Conservation (phyloP, 345 rosid species). For the Citrus reticulata region DNA sequence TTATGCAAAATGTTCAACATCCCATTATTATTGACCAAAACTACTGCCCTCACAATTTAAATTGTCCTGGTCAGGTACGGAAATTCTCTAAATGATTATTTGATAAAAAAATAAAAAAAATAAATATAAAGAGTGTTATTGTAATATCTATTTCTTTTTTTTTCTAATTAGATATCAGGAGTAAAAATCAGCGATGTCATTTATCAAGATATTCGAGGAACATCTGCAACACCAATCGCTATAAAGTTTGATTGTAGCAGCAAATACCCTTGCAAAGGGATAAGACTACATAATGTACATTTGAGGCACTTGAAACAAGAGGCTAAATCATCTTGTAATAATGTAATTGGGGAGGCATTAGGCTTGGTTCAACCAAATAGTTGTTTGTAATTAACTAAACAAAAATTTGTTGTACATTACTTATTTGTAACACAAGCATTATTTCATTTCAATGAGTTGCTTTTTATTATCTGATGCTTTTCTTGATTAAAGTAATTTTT, state of each 20-base stretch:
- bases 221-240: constrained; percentile 34
- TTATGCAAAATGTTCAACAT: constrained; percentile 39
- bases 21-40: constrained; percentile 62
- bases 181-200: constrained; percentile 30
- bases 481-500: no score
- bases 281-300: constrained; percentile 26
- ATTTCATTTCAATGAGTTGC: no score
- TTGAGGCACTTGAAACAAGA: constrained; percentile 20
- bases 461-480: no score
- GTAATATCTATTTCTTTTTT: no score
- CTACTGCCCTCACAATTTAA: constrained; percentile 48
- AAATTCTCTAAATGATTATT: no score
- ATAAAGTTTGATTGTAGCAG: constrained; percentile 42
- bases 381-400: constrained; percentile 19
- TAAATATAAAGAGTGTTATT: no score
- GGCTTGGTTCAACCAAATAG: constrained; percentile 25
- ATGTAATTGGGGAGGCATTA: constrained; percentile 24
- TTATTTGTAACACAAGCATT: not conserved
- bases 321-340: constrained; percentile 35
- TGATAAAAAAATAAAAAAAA: no score
- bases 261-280: constrained; percentile 26
- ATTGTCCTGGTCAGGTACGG: constrained; percentile 32
- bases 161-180: constrained; percentile 17
- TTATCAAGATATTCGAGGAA: constrained; percentile 35
- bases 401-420: not conserved